Evolutionary conservation across 768 basidiomycete genomes (phyloP).

Genomic region (Suillus ampliporus): DNA sequence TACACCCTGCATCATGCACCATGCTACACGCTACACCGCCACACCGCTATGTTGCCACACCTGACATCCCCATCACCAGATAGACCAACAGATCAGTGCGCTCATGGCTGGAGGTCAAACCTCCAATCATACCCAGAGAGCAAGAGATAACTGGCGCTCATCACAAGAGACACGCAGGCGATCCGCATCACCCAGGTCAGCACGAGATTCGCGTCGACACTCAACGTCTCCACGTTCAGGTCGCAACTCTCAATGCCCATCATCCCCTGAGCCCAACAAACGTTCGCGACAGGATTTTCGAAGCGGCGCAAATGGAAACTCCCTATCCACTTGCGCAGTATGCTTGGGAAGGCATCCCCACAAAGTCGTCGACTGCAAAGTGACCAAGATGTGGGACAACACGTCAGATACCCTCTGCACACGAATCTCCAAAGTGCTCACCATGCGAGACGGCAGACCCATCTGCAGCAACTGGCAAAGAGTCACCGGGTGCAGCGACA

Average conservation of each 20-base stretch:
- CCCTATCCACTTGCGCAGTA: not conserved
- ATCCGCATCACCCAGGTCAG: slow-evolving; percentile 1
- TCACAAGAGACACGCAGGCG: not conserved
- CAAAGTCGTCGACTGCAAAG: not conserved
- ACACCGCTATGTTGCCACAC: no score
- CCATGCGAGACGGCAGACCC: not conserved
- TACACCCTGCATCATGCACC: no score
- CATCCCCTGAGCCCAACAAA: not conserved
- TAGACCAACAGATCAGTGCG: no score
- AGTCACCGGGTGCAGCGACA: not conserved
- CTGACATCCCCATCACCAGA: no score
- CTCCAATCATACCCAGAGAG: no score
- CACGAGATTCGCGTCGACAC: no score
- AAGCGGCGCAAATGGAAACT: not conserved
- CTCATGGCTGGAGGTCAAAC: no score
- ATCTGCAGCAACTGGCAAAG: not conserved
- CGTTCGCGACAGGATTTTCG: not conserved
- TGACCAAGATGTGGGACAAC: not conserved
- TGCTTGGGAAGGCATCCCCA: not conserved
- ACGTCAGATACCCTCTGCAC: not conserved
- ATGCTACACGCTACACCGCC: no score
- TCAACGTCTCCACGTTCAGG: no score
- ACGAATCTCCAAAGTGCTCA: not conserved
- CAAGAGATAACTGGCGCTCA: no score
- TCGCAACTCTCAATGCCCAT: no score